A percentile compares a stretch with the other conserved stretches of the same genome.
Conservation (phyloP, 306 rosid species). For the Lathyrus sativus region DNA sequence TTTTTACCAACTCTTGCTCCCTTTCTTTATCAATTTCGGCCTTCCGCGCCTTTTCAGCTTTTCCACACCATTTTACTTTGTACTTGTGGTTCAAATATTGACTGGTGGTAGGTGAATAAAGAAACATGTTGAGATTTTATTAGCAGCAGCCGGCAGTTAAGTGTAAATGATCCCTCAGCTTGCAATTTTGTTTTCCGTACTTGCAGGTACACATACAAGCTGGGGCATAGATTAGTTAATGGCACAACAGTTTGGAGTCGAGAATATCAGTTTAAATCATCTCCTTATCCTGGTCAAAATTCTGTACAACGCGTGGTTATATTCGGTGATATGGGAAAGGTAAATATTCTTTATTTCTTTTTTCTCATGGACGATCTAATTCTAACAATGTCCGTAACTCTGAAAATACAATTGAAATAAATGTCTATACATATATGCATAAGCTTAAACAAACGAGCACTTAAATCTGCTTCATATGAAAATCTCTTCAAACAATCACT, state of each 20-base stretch:
- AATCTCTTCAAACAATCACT: no score
- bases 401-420: conserved; percentile 5
- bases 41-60: not conserved
- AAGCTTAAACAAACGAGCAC: not conserved
- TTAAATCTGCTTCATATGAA: no score
- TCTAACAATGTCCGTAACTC: conserved; percentile 6
- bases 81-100: conserved; percentile 23
- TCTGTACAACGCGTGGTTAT: conserved; percentile 83
- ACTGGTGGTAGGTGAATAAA: not conserved
- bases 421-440: no score
- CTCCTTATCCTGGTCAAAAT: conserved; percentile 96
- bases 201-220: conserved; percentile 72
- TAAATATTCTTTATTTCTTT: conserved; percentile 41
- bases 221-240: conserved; percentile 69
- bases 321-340: conserved; percentile 99
- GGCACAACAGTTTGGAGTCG: conserved; percentile 73
- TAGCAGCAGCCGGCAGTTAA: conserved; percentile 28
- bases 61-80: not conserved
- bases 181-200: conserved; percentile 13
- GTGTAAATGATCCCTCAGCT: conserved; percentile 2
- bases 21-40: no score
- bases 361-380: conserved; percentile 5
- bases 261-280: conserved; percentile 69
- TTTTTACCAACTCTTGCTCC: no score
- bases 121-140: conserved; percentile 17